These are phyloP conservation scores for Pleurotus giganteus DNA, from an alignment of 768 basidiomycete species.

Conservation along the genomic window DNA sequence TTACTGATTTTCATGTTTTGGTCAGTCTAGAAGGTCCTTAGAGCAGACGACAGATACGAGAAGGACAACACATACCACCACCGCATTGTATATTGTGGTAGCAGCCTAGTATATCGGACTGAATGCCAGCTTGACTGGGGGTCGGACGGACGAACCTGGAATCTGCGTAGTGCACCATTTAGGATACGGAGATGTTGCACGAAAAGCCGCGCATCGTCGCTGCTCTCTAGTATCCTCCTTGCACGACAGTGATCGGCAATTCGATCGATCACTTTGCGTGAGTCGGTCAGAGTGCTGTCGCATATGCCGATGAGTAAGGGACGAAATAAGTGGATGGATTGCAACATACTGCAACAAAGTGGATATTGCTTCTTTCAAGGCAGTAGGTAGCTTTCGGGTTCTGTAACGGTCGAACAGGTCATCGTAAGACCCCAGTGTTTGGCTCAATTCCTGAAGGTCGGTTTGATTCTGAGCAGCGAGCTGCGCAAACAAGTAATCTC, in stretches of 20 bases:
- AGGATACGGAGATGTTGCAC: neutral
- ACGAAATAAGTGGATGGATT: neutral
- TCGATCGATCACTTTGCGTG: neutral
- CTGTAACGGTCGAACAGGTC: neutral
- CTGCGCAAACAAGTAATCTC: neutral
- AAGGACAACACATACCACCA: too few species aligned
- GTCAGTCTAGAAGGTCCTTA: too few species aligned
- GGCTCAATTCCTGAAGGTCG: neutral
- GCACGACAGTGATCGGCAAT: slow-evolving; percentile 4
- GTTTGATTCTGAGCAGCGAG: neutral
- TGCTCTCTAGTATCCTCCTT: slow-evolving; percentile 1
- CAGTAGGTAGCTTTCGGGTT: neutral
- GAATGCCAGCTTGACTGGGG: neutral
- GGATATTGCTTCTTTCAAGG: neutral
- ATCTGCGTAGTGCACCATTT: neutral
- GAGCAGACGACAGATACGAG: too few species aligned
- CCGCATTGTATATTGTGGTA: neutral
- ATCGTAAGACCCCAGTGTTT: neutral
- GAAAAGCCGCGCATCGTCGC: slow-evolving; percentile 4
- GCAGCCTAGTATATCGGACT: neutral
- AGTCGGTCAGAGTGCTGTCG: neutral
- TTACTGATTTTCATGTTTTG: too few species aligned
- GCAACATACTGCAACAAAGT: neutral
- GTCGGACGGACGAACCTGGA: neutral
- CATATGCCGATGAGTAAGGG: neutral